phyloP scores from a whole-genome alignment of 768 basidiomycete species.

The Suillus decipiens region DNA sequence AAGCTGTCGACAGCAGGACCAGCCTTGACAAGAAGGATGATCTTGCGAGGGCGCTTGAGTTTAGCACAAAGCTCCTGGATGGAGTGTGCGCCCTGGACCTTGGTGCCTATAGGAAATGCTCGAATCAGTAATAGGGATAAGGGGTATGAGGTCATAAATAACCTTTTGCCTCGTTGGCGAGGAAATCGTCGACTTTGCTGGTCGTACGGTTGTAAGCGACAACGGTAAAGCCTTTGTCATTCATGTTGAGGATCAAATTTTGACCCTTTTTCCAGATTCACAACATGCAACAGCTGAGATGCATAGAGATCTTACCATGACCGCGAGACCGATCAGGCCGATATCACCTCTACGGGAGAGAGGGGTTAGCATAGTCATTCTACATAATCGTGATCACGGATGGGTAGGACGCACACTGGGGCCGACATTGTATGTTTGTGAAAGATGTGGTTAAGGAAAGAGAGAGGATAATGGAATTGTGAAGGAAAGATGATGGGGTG shows the following conservation, averaged over 20 bases:
- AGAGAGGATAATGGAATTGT: constrained; percentile 34
- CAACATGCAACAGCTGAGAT: constrained; percentile 16
- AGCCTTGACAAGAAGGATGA: constrained; percentile 98
- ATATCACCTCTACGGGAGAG: constrained; percentile 77
- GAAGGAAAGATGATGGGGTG: constrained; percentile 34
- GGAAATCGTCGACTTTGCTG: constrained; percentile 94
- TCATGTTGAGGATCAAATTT: constrained; percentile 98
- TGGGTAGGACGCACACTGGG: constrained; percentile 48
- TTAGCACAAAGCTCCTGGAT: constrained; percentile 88
- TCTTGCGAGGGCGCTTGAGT: constrained; percentile 94
- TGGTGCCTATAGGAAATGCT: constrained; percentile 66
- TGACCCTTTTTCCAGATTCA: constrained; percentile 63
- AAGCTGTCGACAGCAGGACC: constrained; percentile 95
- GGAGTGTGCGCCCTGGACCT: constrained; percentile 92
- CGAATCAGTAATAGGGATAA: constrained; percentile 21
- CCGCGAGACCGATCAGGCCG: constrained; percentile 97
- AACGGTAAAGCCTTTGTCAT: constrained; percentile 98
- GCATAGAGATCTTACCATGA: constrained; percentile 71
- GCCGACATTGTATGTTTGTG: constrained; percentile 41
- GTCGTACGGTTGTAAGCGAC: constrained; percentile 97
- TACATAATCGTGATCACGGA: constrained; percentile 16
- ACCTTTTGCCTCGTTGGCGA: constrained; percentile 98
- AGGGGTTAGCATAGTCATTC: constrained; percentile 19
- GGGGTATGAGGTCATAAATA: constrained; percentile 34
- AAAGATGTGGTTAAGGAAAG: constrained; percentile 36